A percentile compares a stretch with the other conserved stretches of the same genome.
These are phyloP conservation scores for Globisporangium sylvaticum DNA, from an alignment of 352 stramenopile species.

Conservation along the genomic window DNA sequence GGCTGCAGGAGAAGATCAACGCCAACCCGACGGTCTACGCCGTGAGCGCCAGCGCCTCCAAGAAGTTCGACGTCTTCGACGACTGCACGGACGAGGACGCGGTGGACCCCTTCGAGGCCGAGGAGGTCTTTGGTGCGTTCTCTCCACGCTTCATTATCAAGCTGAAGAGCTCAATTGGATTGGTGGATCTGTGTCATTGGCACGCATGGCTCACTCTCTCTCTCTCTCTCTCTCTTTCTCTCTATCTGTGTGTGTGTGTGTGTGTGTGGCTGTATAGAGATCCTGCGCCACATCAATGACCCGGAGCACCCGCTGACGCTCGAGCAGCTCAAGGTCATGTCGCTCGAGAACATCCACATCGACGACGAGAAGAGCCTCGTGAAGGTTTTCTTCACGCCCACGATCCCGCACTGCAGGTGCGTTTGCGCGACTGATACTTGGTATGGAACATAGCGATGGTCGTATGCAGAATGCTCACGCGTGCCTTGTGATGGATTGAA, in stretches of 20 bases:
- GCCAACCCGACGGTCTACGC: constrained; percentile 87
- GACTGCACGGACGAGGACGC: constrained; percentile 50
- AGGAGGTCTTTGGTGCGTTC: constrained; percentile 82
- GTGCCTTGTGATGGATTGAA: neutral
- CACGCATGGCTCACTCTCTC: neutral
- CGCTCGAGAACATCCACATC: constrained; percentile 87
- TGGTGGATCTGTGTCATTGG: neutral
- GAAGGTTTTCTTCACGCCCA: constrained; percentile 90
- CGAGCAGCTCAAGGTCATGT: constrained; percentile 92
- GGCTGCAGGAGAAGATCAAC: constrained; percentile 75
- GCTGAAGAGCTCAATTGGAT: neutral
- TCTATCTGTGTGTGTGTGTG: constrained; percentile 1
- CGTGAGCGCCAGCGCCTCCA: constrained; percentile 42
- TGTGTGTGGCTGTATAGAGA: constrained; percentile 38
- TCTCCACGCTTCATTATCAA: neutral
- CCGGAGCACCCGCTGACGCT: constrained; percentile 92
- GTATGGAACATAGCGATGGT: neutral
- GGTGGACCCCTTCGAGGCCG: constrained; percentile 74
- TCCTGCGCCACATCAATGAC: constrained; percentile 89
- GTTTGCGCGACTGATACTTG: neutral
- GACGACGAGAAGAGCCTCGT: constrained; percentile 79
- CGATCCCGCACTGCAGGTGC: constrained; percentile 94
- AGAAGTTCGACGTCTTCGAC: constrained; percentile 66
- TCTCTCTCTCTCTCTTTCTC: neutral
- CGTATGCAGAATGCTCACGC: neutral